Percentiles rank a stretch among this genome's conserved stretches.
Conservation (phyloP, 202 grass and related monocot species). For the Dendrocalamus latiflorus region DNA sequence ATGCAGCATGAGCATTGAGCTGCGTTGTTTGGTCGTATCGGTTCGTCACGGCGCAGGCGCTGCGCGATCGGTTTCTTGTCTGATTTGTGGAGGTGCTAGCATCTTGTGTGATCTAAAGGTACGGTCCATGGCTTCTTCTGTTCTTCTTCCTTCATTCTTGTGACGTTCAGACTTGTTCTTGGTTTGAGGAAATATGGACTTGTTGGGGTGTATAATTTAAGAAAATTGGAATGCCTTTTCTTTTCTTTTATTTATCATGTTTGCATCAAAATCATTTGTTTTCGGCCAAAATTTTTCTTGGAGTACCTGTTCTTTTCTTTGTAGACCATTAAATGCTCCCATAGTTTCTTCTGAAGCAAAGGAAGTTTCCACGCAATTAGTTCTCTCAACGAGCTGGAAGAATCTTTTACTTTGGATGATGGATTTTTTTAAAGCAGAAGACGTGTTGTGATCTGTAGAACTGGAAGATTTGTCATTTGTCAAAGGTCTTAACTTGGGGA, state of each 20-base stretch:
- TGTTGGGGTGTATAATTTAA: not conserved
- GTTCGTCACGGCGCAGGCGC: too few relatives aligned
- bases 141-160: too few relatives aligned
- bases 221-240: not conserved
- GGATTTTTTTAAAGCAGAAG: not conserved
- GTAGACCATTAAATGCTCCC: not conserved
- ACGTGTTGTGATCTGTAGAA: not conserved
- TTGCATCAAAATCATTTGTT: not conserved
- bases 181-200: not conserved
- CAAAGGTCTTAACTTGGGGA: not conserved
- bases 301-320: not conserved
- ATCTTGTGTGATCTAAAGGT: too few relatives aligned
- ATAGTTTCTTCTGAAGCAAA: not conserved
- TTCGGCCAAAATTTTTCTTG: not conserved
- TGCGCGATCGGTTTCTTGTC: too few relatives aligned
- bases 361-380: conserved; percentile 20
- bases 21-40: too few relatives aligned
- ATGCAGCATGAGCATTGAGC: too few relatives aligned
- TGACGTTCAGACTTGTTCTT: not conserved
- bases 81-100: too few relatives aligned
- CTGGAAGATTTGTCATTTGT: not conserved
- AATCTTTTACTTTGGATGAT: not conserved
- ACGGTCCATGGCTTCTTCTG: too few relatives aligned
- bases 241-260: not conserved
- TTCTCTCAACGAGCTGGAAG: not conserved